Base-by-base conservation (phyloP, 768 basidiomycete species). In the Kwoniella dendrophila region DNA sequence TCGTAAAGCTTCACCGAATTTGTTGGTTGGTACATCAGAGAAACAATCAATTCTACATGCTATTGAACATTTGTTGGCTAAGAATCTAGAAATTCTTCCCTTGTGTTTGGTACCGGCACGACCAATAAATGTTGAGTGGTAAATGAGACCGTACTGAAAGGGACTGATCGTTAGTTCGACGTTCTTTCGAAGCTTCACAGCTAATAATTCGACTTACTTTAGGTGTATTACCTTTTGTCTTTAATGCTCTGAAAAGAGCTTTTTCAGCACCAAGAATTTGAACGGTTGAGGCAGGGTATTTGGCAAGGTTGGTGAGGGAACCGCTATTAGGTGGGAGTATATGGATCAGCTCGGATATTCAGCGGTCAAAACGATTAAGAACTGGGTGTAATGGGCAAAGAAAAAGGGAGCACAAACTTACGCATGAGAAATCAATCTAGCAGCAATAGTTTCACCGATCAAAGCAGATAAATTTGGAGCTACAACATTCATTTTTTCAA, bases 191-290 rank as follows among this genome's bases (percentile, higher is more conserved):
- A n/a, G n/a, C n/a, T 22, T 30, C 27, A 22, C 4, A 36, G 22
- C 4, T 10, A 3, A 30, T 0, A 12, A 29, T 14, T 52, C 14
- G 22, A 73, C 79, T 54, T 68, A 91, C 92, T 83, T 96, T 96
- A 41, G 95, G 94, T 0, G 95, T 99, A 79, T 98, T 97, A 16
- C 95, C 95, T 81, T 97, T 98, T 32, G 95, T 97, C 83, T 98
- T 98, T 74, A 98, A 83, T 0, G 95, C 95, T 56, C 95, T 83
- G 86, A 98, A 98, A 27, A 98, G 84, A 1, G 95, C 95, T 80
- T 98, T 98, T 82, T 98, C 95, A 24, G 95, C 95, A 70, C 95
- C 95, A 41, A 97, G 83, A 69, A 98, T 98, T 81, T 98, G 95
- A 41, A 98, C 95, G 14, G 95, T 98, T 74, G 90, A 92, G 0